A percentile compares a stretch with the other conserved stretches of the same genome.
phyloP scores from a whole-genome alignment of 164 flowering plant genomes.

The Stephania cephalantha region DNA sequence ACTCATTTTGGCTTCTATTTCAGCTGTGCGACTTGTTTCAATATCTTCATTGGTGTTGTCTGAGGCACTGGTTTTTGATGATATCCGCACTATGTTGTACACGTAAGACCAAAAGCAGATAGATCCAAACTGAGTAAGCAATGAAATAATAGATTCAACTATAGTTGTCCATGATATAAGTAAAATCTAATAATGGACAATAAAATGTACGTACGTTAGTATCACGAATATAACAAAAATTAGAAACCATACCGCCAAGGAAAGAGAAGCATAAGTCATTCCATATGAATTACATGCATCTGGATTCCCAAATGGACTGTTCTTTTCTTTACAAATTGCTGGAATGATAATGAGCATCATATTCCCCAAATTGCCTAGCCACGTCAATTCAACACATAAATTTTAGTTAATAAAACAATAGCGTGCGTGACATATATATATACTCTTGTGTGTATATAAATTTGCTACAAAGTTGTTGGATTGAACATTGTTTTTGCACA shows the following conservation, averaged over 20 bases:
- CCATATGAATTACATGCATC: constrained; percentile 46
- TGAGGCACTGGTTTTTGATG: constrained; percentile 13
- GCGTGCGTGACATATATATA: background rate
- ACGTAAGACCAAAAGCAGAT: constrained; percentile 65
- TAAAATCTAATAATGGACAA: background rate
- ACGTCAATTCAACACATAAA: background rate
- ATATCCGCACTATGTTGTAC: constrained; percentile 47
- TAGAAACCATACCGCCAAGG: constrained; percentile 61
- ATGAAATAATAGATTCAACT: background rate
- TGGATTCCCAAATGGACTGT: constrained; percentile 65
- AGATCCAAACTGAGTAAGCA: constrained; percentile 50
- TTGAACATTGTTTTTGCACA: no score
- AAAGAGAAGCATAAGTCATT: constrained; percentile 63
- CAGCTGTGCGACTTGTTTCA: background rate
- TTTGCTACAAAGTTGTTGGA: no score
- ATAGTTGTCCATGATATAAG: background rate
- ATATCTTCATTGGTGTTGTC: constrained; percentile 14
- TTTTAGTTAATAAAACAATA: background rate
- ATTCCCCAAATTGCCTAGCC: constrained; percentile 74
- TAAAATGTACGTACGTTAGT: background rate
- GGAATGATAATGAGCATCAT: constrained; percentile 65
- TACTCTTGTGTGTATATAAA: background rate
- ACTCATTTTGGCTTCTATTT: constrained; percentile 16
- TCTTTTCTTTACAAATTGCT: constrained; percentile 67
- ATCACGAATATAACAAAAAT: background rate